Conservation (phyloP, 139 green algal genomes). For the Chlorella sp. region DNA sequence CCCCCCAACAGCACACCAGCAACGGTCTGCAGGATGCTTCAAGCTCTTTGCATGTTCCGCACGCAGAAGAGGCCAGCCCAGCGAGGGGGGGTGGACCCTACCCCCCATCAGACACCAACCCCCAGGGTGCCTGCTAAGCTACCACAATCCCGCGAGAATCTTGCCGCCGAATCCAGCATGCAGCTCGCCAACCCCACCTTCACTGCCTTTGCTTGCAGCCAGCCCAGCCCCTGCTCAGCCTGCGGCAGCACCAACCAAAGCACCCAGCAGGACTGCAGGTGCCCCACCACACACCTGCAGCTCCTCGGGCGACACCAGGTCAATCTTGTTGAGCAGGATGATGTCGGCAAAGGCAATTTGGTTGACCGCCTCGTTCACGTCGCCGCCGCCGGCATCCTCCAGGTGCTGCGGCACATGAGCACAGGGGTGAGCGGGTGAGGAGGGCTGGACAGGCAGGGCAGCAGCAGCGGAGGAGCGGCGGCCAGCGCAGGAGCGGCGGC, state of each 20-base stretch:
- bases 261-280: not conserved
- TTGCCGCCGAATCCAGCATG: no score
- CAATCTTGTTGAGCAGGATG: slow-evolving; percentile 92
- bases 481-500: not conserved
- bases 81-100: no score
- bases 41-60: no score
- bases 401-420: slow-evolving; percentile 61
- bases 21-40: no score
- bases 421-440: not conserved
- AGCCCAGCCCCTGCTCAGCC: no score
- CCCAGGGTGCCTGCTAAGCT: no score
- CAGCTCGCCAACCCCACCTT: not conserved
- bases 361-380: slow-evolving; percentile 75
- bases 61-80: no score
- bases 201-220: no score
- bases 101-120: no score
- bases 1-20: no score
- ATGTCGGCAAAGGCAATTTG: slow-evolving; percentile 93
- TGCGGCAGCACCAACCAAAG: no score
- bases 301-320: slow-evolving; percentile 62
- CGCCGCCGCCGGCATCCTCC: slow-evolving; percentile 75
- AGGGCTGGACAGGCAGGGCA: not conserved
- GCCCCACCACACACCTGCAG: not conserved
- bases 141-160: no score
- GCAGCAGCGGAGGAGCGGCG: not conserved